These are phyloP conservation scores for Glycyrrhiza uralensis DNA, from an alignment of 306 rosid genomes.

Conservation along the genomic window DNA sequence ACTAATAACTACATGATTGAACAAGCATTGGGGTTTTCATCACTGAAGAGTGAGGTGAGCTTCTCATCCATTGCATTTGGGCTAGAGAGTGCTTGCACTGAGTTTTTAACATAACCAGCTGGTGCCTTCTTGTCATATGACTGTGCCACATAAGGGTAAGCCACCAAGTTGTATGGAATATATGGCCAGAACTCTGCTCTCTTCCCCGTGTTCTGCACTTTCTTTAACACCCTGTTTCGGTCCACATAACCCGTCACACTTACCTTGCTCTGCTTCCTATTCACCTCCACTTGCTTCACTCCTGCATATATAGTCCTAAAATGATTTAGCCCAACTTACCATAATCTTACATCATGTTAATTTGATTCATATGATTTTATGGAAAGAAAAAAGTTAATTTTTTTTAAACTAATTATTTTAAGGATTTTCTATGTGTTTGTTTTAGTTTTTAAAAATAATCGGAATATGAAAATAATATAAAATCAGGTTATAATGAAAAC, in stretches of 20 bases:
- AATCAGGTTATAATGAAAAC: too few species aligned
- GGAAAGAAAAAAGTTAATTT: too few species aligned
- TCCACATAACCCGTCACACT: constrained; percentile 66
- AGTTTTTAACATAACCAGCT: constrained; percentile 67
- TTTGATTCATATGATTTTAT: too few species aligned
- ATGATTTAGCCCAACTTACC: neutral
- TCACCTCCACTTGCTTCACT: constrained; percentile 57
- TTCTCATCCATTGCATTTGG: constrained; percentile 60
- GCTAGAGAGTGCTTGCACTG: constrained; percentile 46
- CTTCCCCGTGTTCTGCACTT: constrained; percentile 67
- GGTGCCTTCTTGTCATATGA: constrained; percentile 93
- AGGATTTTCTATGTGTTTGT: too few species aligned
- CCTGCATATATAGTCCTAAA: neutral
- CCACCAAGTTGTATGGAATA: constrained; percentile 63
- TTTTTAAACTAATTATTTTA: too few species aligned
- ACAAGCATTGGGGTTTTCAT: constrained; percentile 85
- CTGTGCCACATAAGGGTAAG: constrained; percentile 73
- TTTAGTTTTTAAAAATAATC: too few species aligned
- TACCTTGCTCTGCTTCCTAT: constrained; percentile 73
- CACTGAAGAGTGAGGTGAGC: constrained; percentile 59
- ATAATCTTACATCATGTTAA: too few species aligned
- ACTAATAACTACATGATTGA: constrained; percentile 60
- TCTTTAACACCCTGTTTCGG: constrained; percentile 63
- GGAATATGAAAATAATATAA: too few species aligned
- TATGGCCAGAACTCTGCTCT: constrained; percentile 92